Conservation (phyloP, 176 grass and related monocot species). For the Triticum monococcum region DNA sequence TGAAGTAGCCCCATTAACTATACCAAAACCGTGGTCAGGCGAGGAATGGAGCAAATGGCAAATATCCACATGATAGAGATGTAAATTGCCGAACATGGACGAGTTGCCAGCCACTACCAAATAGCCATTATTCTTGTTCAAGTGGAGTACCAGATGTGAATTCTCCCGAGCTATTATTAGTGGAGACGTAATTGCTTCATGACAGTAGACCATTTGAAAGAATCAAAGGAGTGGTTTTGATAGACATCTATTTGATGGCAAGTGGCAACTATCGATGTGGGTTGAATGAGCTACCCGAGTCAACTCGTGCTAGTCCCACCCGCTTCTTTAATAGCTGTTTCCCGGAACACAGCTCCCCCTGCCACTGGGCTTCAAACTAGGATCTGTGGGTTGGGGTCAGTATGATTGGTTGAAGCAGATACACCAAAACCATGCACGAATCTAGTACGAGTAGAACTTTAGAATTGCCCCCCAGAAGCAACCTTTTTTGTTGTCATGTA, state of each 20-base stretch:
- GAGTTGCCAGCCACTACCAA: background rate
- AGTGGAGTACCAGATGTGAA: background rate
- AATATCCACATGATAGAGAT: background rate
- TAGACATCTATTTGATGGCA: background rate
- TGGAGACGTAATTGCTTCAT: background rate
- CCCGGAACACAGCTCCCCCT: background rate
- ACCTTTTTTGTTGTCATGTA: background rate
- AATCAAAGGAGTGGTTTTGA: background rate
- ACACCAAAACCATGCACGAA: background rate
- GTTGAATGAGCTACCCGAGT: background rate
- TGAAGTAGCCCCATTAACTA: constrained; percentile 2
- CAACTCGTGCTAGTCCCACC: background rate
- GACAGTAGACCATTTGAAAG: background rate
- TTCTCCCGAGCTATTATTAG: constrained; percentile 1
- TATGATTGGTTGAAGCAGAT: constrained; percentile 17
- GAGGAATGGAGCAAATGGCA: background rate
- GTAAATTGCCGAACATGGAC: background rate
- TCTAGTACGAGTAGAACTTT: background rate
- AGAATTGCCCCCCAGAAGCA: background rate
- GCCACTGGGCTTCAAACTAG: background rate
- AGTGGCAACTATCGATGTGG: background rate
- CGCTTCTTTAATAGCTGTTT: background rate
- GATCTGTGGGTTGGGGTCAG: background rate
- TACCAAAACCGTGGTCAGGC: background rate
- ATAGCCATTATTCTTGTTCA: background rate